Evolutionary conservation across 164 flowering plant species (phyloP), one percentile per base, ranked within the genome.

Genomic region (Vitis riparia): DNA sequence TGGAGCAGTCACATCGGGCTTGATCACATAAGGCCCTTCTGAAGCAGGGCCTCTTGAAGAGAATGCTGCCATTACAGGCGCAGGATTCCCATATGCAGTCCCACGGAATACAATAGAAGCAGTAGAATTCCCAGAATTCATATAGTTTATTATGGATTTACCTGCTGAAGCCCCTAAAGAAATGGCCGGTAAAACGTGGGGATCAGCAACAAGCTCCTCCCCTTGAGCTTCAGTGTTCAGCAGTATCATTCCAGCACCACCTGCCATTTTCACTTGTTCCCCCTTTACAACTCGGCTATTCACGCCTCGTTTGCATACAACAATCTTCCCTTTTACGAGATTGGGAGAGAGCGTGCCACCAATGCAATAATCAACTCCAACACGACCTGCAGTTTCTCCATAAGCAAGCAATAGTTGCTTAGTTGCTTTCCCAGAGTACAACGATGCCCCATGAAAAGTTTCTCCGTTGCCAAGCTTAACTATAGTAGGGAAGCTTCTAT

Each of bases 1-100:
- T 9, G 94, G 94, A 27, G 88, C 94, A 8, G 90, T 87, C 5
- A 91, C 68, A 37, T 91, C 97, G 1, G 94, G 97, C 65, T 91
- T 91, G 68, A 91, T 76, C 59, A 89, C 73, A n/a, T 85, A 80
- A 0, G 86, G 88, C 10, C 78, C 86, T 3, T 79, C 55, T 1
- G 50, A 17, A 56, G 81, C 86, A 0, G 93, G 94, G 17, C 94
- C 94, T 58, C 93, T 77, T 5, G 97, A 89, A 8, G 94, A 89
- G 65, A 91, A 91, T 16, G 87, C 89, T 0, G 90, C 89, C 81
- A 89, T 74, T 14, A 79, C 65, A 12, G 94, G 97, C 14, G 97
- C 94, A 8, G 75, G 76, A 47, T 68, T 53, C 1, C 83, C 85
- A 57, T 79, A 89, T 1, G 9, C 61, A 0, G 91, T 87, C 8